Conservation (phyloP, 176 grass and related monocot species). For the Melocanna baccifera region DNA sequence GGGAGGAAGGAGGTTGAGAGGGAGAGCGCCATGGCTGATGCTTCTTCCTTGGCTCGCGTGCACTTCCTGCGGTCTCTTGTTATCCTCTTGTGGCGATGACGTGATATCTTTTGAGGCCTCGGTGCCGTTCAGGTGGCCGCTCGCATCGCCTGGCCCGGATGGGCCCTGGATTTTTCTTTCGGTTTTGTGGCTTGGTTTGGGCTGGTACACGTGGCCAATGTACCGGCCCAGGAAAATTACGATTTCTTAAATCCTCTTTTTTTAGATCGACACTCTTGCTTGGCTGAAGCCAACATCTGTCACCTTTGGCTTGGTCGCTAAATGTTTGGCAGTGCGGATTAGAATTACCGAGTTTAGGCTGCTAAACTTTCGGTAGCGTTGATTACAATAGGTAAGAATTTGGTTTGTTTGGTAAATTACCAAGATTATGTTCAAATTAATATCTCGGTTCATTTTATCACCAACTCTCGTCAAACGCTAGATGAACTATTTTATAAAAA, state of each 20-base stretch:
- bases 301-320: background rate
- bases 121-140: background rate
- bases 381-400: background rate
- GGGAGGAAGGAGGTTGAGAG: conserved; percentile 66
- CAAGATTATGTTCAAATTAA: background rate
- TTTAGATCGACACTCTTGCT: background rate
- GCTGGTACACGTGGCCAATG: background rate
- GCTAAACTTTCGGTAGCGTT: background rate
- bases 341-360: background rate
- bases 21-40: conserved; percentile 63
- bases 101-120: background rate
- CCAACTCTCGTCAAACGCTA: background rate
- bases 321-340: no score
- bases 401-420: background rate
- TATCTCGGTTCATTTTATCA: background rate
- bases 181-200: background rate
- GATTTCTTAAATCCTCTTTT: background rate
- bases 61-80: background rate
- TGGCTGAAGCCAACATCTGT: background rate
- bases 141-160: background rate
- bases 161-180: background rate
- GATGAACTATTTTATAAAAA: background rate
- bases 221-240: background rate
- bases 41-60: background rate
- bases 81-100: background rate